phyloP scores from a whole-genome alignment of 306 rosid species.

The Rubus parviflorus region DNA sequence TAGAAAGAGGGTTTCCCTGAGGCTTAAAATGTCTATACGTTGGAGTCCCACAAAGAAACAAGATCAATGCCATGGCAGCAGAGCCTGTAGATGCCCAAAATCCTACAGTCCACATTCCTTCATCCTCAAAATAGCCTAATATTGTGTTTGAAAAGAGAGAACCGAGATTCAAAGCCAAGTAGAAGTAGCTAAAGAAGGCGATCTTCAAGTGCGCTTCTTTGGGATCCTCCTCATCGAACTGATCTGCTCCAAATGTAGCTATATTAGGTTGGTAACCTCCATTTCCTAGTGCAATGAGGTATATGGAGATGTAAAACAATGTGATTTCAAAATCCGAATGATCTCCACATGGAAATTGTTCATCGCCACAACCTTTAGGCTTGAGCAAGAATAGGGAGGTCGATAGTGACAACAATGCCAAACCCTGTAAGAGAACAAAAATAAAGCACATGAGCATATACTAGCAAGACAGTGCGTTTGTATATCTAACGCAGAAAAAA shows the following conservation, averaged over 20 bases:
- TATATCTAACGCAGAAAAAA: too few species aligned
- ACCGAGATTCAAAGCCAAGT: constrained; percentile 76
- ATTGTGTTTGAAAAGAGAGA: constrained; percentile 82
- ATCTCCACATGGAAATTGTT: constrained; percentile 44
- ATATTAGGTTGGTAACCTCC: constrained; percentile 86
- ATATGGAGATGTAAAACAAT: constrained; percentile 59
- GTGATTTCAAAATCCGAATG: constrained; percentile 39
- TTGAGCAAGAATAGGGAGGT: constrained; percentile 53
- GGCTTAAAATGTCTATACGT: constrained; percentile 65
- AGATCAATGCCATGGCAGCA: constrained; percentile 49
- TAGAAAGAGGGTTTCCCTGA: constrained; percentile 69
- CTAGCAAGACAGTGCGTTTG: too few species aligned
- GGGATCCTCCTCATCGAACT: constrained; percentile 69
- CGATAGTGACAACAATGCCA: constrained; percentile 52
- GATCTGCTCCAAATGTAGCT: constrained; percentile 89
- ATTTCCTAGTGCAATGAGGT: constrained; percentile 70
- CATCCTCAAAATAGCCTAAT: constrained; percentile 72
- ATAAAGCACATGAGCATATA: background rate
- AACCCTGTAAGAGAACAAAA: constrained; percentile 48
- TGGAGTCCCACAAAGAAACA: constrained; percentile 73
- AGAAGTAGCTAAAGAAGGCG: constrained; percentile 78
- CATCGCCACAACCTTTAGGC: constrained; percentile 70
- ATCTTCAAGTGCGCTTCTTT: constrained; percentile 62
- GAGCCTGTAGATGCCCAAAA: constrained; percentile 87
- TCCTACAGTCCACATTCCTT: constrained; percentile 67